Base-by-base conservation (phyloP, 2,329 filamentous ascomycete genomes). In the Claviceps digitariae region DNA sequence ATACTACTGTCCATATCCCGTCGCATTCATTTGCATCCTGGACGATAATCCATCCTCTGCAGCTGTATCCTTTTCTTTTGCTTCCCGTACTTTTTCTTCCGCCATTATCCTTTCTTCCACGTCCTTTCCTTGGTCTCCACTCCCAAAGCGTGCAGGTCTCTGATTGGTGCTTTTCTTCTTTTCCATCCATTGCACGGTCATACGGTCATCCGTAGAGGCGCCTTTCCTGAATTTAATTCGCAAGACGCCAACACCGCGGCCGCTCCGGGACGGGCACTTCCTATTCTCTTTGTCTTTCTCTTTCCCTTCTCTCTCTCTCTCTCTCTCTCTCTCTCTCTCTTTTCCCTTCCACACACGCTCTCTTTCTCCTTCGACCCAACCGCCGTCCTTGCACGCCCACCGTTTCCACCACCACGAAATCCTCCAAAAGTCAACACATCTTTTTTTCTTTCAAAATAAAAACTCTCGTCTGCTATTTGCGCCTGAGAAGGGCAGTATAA, bases 401-500 rank as follows among this genome's bases (percentile, higher is more conserved):
- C 43, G 43, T 17, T 2, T 17, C 8, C 23, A 7, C 17, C 36
- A 17, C 3, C n/a, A 38, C 36, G 15, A 38, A n/a, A 36, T 23
- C 20, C 23, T 10, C 38, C 17, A 12, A 44, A 44, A 44, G n/a
- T 6, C 4, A 23, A 23, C 20, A 15, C 20, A 43, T 23, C 10
- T 20, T 41, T 21, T 8, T 20, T 29, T 29, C 9, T 29, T 29
- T 29, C 7, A 17, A 4, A 27, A 45, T 2, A 8, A 25, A 45
- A 27, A 27, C 21, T 2, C 10, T 27, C 25, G 23, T 25, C 34
- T 47, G 50, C 31, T 23, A 20, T 13, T 25, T 23, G 23, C 36
- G 51, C 36, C 34, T 12, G 23, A 20, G 21, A 17, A 20, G 21
- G 50, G 25, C 52, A 60, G 64, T 59, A n/a, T n/a, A 55, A 66